phyloP scores from a whole-genome alignment of 768 basidiomycete species.

The Chiua virens region DNA sequence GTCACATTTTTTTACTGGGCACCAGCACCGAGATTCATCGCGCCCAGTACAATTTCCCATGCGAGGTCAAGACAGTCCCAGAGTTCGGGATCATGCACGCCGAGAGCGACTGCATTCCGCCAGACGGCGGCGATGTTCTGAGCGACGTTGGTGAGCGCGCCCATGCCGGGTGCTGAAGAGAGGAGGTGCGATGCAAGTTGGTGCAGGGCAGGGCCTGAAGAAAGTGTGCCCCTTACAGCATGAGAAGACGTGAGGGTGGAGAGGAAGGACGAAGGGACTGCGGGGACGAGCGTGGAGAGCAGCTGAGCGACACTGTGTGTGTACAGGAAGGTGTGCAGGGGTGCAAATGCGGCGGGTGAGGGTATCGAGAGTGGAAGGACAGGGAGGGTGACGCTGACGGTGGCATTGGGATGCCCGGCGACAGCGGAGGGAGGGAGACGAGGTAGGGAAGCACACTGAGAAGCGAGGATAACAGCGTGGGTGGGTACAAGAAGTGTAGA shows the following conservation, averaged over 20 bases:
- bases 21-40: constrained; percentile 53
- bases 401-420: constrained; percentile 33
- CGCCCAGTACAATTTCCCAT: constrained; percentile 67
- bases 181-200: constrained; percentile 54
- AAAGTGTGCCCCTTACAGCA: constrained; percentile 40
- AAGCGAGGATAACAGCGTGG: constrained; percentile 68
- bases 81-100: constrained; percentile 60
- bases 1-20: constrained; percentile 26
- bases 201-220: constrained; percentile 53
- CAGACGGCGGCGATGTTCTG: constrained; percentile 63
- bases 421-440: constrained; percentile 43
- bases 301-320: constrained; percentile 54
- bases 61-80: constrained; percentile 68
- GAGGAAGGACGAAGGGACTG: constrained; percentile 28
- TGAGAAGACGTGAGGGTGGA: constrained; percentile 31
- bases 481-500: constrained; percentile 56
- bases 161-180: constrained; percentile 42
- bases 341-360: constrained; percentile 57
- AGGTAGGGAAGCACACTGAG: constrained; percentile 66
- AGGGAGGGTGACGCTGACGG: constrained; percentile 48
- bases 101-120: constrained; percentile 71
- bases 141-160: constrained; percentile 49
- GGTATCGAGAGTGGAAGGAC: constrained; percentile 65
- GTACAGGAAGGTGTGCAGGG: constrained; percentile 66
- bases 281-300: constrained; percentile 47